A percentile compares a stretch with the other conserved stretches of the same genome.
Evolutionary conservation across 257 asterid genomes (phyloP).

Genomic region (Capsicum rhomboideum): DNA sequence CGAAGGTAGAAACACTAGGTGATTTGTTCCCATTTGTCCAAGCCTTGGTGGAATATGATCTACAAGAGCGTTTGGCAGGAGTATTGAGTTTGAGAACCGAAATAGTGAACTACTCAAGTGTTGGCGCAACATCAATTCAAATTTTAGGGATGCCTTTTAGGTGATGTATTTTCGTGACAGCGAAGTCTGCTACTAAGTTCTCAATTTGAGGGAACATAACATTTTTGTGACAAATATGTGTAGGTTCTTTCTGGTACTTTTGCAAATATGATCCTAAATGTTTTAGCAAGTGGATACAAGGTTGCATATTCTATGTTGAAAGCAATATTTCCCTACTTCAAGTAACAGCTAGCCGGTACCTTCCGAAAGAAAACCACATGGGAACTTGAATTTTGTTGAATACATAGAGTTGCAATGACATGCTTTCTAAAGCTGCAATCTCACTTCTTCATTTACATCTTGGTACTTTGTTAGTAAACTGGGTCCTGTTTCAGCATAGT

Average conservation of each 20-base stretch:
- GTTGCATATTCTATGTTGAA: not conserved
- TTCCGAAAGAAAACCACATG: not conserved
- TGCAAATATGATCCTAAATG: not conserved
- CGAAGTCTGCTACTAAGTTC: not conserved
- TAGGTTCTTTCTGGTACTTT: not conserved
- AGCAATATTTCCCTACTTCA: not conserved
- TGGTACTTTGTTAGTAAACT: not conserved
- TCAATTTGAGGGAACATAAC: not conserved
- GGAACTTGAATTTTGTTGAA: not conserved
- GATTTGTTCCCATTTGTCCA: not conserved
- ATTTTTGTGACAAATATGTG: not conserved
- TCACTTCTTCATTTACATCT: not conserved
- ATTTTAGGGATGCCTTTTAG: not conserved
- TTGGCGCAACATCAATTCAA: not conserved
- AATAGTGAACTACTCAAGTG: not conserved
- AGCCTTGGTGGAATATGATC: not conserved
- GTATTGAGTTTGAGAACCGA: not conserved
- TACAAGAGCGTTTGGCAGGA: not conserved
- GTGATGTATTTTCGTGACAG: not conserved
- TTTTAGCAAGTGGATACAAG: not conserved
- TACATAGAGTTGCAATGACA: not conserved
- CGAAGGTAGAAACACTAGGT: not conserved
- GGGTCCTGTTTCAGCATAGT: not conserved
- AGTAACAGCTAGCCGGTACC: not conserved
- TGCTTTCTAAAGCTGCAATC: not conserved